Conservation (phyloP, 768 basidiomycete species). For the Candolleomyces eurysporus region DNA sequence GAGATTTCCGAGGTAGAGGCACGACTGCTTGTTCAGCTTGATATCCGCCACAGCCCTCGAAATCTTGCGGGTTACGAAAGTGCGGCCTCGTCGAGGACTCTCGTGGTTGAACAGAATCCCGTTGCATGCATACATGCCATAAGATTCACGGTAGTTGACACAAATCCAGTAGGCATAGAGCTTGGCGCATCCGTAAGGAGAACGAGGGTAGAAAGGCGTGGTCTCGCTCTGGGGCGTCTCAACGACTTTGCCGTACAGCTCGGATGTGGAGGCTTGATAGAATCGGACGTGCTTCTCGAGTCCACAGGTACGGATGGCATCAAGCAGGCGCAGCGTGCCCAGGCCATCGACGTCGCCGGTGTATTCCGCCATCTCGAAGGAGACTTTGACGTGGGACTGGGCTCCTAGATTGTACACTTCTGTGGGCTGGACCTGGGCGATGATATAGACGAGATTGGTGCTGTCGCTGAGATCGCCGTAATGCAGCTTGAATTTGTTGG, state of each 20-base stretch:
- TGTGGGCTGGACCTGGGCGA: slow-evolving; percentile 90
- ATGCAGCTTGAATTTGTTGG: slow-evolving; percentile 78
- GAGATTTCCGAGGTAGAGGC: slow-evolving; percentile 91
- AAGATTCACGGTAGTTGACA: slow-evolving; percentile 92
- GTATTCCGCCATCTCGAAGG: slow-evolving; percentile 99
- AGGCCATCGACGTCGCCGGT: slow-evolving; percentile 96
- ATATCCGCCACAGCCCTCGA: slow-evolving; percentile 92
- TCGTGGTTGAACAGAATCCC: slow-evolving; percentile 99
- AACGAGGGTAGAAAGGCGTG: slow-evolving; percentile 98
- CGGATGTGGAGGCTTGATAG: slow-evolving; percentile 97
- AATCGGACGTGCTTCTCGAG: slow-evolving; percentile 91
- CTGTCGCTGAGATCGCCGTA: slow-evolving; percentile 94
- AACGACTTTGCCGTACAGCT: slow-evolving; percentile 95
- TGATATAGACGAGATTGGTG: slow-evolving; percentile 95
- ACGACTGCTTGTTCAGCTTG: slow-evolving; percentile 80
- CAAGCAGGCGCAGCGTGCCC: slow-evolving; percentile 92
- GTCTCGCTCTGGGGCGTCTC: slow-evolving; percentile 95
- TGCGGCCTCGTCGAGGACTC: slow-evolving; percentile 90
- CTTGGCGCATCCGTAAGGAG: slow-evolving; percentile 95
- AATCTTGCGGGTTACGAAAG: slow-evolving; percentile 96
- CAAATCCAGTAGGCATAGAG: slow-evolving; percentile 90
- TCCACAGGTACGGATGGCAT: slow-evolving; percentile 94
- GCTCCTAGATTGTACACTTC: slow-evolving; percentile 99
- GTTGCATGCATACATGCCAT: slow-evolving; percentile 95
- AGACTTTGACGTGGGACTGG: slow-evolving; percentile 98